Evolutionary conservation across 2,329 filamentous ascomycete genomes (phyloP).

Genomic region (Fusarium devonianum): DNA sequence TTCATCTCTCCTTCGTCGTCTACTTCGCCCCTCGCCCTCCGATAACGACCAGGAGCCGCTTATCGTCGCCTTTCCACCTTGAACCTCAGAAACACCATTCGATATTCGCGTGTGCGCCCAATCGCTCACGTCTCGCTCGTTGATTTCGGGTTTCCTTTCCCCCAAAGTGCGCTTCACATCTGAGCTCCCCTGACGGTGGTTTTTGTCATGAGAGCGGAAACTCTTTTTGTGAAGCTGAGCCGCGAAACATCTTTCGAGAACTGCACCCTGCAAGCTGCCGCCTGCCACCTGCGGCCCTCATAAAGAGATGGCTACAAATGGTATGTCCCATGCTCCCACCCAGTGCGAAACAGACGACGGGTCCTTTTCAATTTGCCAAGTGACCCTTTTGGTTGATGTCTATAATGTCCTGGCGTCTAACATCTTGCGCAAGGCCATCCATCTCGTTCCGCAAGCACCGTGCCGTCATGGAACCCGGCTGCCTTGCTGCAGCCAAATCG

Average conservation of each 20-base stretch:
- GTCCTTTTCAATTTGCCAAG: not conserved
- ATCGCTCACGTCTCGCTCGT: slow-evolving; percentile 17
- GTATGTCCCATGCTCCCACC: slow-evolving; percentile 26
- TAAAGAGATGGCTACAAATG: slow-evolving; percentile 45
- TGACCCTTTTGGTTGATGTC: not conserved
- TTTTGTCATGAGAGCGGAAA: slow-evolving; percentile 37
- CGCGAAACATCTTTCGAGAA: slow-evolving; percentile 32
- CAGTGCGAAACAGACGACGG: not conserved
- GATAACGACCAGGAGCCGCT: slow-evolving; percentile 42
- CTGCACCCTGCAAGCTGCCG: slow-evolving; percentile 35
- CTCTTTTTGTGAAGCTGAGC: slow-evolving; percentile 26
- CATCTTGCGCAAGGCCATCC: slow-evolving; percentile 37
- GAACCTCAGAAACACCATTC: slow-evolving; percentile 16
- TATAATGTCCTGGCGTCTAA: slow-evolving; percentile 23
- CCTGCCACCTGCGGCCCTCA: slow-evolving; percentile 30
- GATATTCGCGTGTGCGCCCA: slow-evolving; percentile 4
- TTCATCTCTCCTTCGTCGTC: not conserved
- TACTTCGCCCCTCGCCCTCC: slow-evolving; percentile 27
- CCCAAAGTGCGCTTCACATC: too few species aligned
- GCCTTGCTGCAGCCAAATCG: slow-evolving; percentile 51
- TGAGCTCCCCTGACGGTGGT: slow-evolving; percentile 6
- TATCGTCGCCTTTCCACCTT: slow-evolving; percentile 38
- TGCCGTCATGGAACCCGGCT: slow-evolving; percentile 52
- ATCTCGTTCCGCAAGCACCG: slow-evolving; percentile 38
- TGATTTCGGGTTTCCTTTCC: too few species aligned